Conservation (phyloP, 768 basidiomycete species). For the Pleurotus eryngii region DNA sequence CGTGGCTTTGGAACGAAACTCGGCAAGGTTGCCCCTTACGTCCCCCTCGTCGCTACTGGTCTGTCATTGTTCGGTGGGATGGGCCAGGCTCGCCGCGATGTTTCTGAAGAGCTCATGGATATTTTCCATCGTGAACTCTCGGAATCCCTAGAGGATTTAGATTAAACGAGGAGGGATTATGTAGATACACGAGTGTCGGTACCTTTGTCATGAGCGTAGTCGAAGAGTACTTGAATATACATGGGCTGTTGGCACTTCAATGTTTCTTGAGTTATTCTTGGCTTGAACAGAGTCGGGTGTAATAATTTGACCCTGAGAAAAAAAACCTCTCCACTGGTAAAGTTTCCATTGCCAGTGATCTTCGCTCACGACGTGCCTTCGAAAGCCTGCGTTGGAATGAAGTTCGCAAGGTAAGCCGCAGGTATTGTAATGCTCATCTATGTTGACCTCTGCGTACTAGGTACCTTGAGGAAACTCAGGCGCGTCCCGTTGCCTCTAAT, state of each 20-base stretch:
- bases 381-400: slow-evolving; percentile 34
- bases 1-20: neutral
- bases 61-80: neutral
- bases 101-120: slow-evolving; percentile 6
- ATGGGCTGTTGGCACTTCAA: no score
- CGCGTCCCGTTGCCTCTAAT: slow-evolving; percentile 17
- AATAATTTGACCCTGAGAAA: no score
- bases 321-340: no score
- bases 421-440: neutral
- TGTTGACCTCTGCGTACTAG: slow-evolving; percentile 27
- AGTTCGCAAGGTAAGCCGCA: slow-evolving; percentile 50
- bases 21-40: neutral
- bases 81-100: slow-evolving; percentile 1
- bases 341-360: no score
- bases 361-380: no score
- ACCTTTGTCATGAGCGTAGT: no score
- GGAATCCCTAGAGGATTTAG: slow-evolving; percentile 2
- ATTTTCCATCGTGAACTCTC: slow-evolving; percentile 8
- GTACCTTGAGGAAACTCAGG: slow-evolving; percentile 71
- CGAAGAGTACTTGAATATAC: no score
- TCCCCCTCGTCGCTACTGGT: slow-evolving; percentile 2
- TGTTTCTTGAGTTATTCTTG: no score
- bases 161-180: neutral
- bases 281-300: no score
- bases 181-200: neutral